Base-by-base conservation (phyloP, 192 early-diverging fungal species). In the Kappamyces sp. region DNA sequence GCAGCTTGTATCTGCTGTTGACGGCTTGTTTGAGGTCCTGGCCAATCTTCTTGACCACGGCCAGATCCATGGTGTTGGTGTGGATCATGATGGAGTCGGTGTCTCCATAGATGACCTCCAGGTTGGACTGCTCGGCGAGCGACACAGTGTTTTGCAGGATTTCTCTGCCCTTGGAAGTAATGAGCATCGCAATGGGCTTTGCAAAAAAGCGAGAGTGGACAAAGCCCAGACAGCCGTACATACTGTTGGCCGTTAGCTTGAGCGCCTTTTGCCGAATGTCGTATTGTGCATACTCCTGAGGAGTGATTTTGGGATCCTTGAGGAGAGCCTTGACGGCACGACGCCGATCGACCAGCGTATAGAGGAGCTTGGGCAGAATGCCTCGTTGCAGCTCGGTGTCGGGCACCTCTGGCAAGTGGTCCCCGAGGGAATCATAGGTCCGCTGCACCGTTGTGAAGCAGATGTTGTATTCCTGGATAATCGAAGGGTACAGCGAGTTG, bases 381-480 rank as follows among this genome's bases (percentile, higher is more conserved):
- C 96, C 96, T 37, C 75, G 70, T 15, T 70, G 57, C 6, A 84
- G 48, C 9, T 68, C 70, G 34, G 84, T 70, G 22, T 88, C 80
- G 3, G 96, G 93, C 1, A 86, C 46, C 0, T 92, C 87, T 12
- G 96, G 94, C 5, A 91, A 47, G 0, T 67, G 53, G 32, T 91
- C 90, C 15, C 83, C 85, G 9, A 71, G 67, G 50, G 78, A 57
- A 60, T 68, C 53, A 32, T 59, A 49, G 4, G 46, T 47, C 11
- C 87, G 75, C 34, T 85, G 71, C 7, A 98, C 91, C 0, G 97
- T 99, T 8, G 97, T 99, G 61, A 99, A 99, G 71, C 94, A 98
- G 54, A 99, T 91, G 66, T 99, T 99, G 79, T 88, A 99, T 70
- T 99, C 97, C 64, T 98, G 97, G 65, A 99, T 98, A 51, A 99